A percentile compares a stretch with the other conserved stretches of the same genome.
phyloP scores from a whole-genome alignment of 2,329 filamentous ascomycete species.

The Diaporthe sp. region DNA sequence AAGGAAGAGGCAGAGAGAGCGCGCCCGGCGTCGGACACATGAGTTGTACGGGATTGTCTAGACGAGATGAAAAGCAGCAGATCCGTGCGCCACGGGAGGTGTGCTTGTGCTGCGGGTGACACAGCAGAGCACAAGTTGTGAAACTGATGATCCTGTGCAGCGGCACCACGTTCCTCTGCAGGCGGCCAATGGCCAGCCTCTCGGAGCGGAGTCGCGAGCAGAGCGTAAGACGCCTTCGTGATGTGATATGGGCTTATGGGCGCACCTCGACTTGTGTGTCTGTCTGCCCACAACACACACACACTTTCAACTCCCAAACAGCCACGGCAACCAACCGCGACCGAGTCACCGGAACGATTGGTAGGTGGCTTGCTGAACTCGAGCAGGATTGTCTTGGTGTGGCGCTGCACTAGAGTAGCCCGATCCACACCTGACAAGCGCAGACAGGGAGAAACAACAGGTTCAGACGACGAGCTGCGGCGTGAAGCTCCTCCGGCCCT shows the following conservation, averaged over 20 bases:
- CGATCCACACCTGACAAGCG: not conserved
- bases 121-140: conserved; percentile 35
- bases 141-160: conserved; percentile 29
- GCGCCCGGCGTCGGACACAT: not conserved
- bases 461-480: not conserved
- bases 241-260: conserved; percentile 12
- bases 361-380: conserved; percentile 2
- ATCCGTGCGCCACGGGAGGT: conserved; percentile 30
- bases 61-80: conserved; percentile 28
- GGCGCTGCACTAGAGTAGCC: conserved; percentile 2
- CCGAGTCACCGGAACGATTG: not conserved
- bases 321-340: not conserved
- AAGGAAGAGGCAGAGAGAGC: not conserved
- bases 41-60: conserved; percentile 27
- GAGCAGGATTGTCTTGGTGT: conserved; percentile 6
- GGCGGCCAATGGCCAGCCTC: conserved; percentile 8
- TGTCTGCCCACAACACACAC: not conserved
- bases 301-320: not conserved
- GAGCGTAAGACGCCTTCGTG: conserved; percentile 5
- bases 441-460: not conserved
- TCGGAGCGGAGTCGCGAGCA: not conserved
- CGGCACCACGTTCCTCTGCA: conserved; percentile 8
- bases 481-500: not conserved
- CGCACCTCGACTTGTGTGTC: not conserved
- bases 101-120: conserved; percentile 30